Percentiles rank a stretch among this genome's conserved stretches.
phyloP scores from a whole-genome alignment of 2,329 filamentous ascomycete genomes.

The Claviceps africana region DNA sequence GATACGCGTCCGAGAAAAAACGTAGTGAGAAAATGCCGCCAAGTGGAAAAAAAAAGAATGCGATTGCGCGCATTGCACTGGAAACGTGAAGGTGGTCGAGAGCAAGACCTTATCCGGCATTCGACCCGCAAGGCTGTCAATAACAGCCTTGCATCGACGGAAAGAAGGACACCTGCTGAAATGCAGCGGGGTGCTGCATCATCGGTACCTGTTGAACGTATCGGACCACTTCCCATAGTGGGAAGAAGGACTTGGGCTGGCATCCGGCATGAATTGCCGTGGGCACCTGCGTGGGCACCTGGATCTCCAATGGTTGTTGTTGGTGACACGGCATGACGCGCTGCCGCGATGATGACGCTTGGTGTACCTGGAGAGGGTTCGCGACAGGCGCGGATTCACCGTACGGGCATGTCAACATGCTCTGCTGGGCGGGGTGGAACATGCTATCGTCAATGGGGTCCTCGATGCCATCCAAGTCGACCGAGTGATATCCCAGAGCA shows the following conservation, averaged over 20 bases:
- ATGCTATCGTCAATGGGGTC: too few species aligned
- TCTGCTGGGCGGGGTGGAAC: too few species aligned
- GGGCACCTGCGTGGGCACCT: conserved; percentile 17
- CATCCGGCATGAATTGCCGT: conserved; percentile 24
- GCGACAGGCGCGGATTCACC: conserved; percentile 22
- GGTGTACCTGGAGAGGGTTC: conserved; percentile 9
- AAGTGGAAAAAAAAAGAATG: too few species aligned
- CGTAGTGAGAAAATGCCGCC: too few species aligned
- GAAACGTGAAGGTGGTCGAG: too few species aligned
- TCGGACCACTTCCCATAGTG: conserved; percentile 38
- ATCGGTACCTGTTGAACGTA: conserved; percentile 36
- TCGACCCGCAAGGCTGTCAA: conserved; percentile 7
- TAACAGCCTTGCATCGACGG: conserved; percentile 39
- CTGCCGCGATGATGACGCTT: conserved; percentile 13
- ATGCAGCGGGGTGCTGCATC: conserved; percentile 34
- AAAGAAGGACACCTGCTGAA: conserved; percentile 39
- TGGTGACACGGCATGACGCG: conserved; percentile 17
- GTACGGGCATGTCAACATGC: conserved; percentile 27
- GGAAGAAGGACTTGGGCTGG: conserved; percentile 33
- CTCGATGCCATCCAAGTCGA: too few species aligned
- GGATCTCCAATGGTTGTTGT: conserved; percentile 13
- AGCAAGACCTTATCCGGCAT: too few species aligned
- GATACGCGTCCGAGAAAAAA: too few species aligned
- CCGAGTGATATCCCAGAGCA: not conserved
- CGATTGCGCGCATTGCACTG: too few species aligned